phyloP scores from a whole-genome alignment of 2,329 filamentous ascomycete species.

The Trichoderma lentiforme region DNA sequence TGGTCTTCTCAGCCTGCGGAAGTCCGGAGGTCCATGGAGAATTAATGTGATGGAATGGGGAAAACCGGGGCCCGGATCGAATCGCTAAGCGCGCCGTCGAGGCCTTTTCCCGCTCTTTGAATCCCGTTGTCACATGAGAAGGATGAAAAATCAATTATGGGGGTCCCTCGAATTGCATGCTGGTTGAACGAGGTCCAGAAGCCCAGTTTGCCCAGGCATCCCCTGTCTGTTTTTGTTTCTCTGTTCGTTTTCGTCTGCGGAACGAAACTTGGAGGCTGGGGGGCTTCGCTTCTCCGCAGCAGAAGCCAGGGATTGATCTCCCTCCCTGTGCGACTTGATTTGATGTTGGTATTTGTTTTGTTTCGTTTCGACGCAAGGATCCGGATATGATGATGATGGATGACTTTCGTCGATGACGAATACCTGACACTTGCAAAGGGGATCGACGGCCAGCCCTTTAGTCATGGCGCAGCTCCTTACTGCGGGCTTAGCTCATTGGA shows the following conservation, averaged over 20 bases:
- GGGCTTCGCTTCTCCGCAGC: not conserved
- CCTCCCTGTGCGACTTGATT: not conserved
- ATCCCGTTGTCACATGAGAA: constrained; percentile 2
- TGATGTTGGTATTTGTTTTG: not conserved
- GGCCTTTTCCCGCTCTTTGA: not conserved
- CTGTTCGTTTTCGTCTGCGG: not conserved
- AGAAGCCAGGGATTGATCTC: not conserved
- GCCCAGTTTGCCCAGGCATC: not conserved
- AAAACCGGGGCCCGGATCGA: constrained; percentile 6
- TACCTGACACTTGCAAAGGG: not conserved
- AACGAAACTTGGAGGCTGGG: not conserved
- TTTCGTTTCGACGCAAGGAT: not conserved
- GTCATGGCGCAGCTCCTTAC: not conserved
- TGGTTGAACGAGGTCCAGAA: no score
- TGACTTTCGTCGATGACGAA: not conserved
- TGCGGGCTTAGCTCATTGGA: not conserved
- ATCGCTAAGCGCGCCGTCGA: not conserved
- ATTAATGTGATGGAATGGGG: not conserved
- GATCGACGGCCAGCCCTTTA: not conserved
- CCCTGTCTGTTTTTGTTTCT: not conserved
- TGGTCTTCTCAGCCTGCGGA: not conserved
- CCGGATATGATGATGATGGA: not conserved
- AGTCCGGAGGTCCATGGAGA: not conserved
- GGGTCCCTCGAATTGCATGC: not conserved
- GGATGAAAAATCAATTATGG: not conserved